A percentile compares a stretch with the other conserved stretches of the same genome.
Conservation (phyloP, 208 protist genomes). For the Leishmania tarentolae region DNA sequence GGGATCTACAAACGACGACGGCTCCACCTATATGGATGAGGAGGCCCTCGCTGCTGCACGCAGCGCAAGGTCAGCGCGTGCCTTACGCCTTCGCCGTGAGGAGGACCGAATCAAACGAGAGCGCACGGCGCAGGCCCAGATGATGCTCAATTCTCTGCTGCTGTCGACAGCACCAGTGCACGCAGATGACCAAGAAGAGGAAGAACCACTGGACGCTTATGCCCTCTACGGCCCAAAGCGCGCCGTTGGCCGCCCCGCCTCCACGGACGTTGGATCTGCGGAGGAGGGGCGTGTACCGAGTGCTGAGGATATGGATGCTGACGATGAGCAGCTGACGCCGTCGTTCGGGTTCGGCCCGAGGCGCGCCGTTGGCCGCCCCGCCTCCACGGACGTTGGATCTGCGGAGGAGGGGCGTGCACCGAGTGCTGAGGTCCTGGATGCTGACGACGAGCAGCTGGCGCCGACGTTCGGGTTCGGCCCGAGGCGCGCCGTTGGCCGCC, state of each 20-base stretch:
- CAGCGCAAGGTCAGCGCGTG: conserved; percentile 15
- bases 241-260: not conserved
- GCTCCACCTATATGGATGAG: conserved; percentile 11
- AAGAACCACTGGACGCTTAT: not conserved
- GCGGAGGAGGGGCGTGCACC: not conserved
- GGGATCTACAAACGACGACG: conserved; percentile 10
- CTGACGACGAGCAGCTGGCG: not conserved
- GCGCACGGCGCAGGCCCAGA: not conserved
- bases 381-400: not conserved
- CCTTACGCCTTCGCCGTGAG: conserved; percentile 5
- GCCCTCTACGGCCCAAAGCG: conserved; percentile 1
- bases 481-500: not conserved
- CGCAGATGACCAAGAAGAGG: not conserved
- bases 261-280: not conserved
- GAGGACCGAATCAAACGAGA: not conserved
- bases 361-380: not conserved
- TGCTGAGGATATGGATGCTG: not conserved
- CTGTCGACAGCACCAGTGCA: not conserved
- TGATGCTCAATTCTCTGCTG: not conserved
- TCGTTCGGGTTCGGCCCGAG: conserved; percentile 2
- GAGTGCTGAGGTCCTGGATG: not conserved
- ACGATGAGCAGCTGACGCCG: not conserved
- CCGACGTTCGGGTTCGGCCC: conserved; percentile 6
- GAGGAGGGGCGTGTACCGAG: not conserved
- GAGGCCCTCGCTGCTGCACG: conserved; percentile 15